Conservation (phyloP, 2,329 filamentous ascomycete species). For the Ambrosiella xylebori region DNA sequence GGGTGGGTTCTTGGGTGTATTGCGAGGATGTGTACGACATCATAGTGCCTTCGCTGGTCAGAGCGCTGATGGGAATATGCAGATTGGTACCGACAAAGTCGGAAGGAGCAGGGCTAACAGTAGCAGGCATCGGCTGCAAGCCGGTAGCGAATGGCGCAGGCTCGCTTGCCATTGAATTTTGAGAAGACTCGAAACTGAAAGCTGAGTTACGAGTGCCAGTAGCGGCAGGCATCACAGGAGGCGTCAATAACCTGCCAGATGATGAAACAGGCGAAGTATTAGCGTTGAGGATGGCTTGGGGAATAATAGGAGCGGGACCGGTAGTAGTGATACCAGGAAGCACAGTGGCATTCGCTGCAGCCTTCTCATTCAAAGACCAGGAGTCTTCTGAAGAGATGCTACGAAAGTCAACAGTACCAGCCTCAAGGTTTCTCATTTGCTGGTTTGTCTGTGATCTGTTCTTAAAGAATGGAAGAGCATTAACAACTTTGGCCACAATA, state of each 20-base stretch:
- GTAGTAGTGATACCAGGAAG: background rate
- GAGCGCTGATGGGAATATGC: background rate
- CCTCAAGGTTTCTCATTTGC: conserved; percentile 6
- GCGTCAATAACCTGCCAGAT: background rate
- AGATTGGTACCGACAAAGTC: background rate
- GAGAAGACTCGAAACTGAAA: conserved; percentile 4
- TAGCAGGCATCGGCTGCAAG: conserved; percentile 4
- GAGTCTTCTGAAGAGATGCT: background rate
- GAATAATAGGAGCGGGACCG: background rate
- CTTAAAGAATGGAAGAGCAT: conserved; percentile 5
- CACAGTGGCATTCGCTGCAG: background rate
- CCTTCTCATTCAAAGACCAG: background rate
- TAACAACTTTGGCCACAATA: background rate
- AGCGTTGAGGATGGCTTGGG: background rate
- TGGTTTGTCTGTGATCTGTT: background rate
- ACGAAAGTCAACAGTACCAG: background rate
- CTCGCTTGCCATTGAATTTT: background rate
- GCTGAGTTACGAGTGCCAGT: background rate
- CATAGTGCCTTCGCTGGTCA: background rate
- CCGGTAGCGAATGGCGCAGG: background rate
- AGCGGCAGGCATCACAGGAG: background rate
- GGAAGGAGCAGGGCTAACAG: background rate
- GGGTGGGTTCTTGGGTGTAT: background rate
- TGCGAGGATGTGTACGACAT: background rate
- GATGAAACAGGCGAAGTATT: background rate